Evolutionary conservation across 78 protist genomes (phyloP).

Genomic region (Dictyostelium intermedium): DNA sequence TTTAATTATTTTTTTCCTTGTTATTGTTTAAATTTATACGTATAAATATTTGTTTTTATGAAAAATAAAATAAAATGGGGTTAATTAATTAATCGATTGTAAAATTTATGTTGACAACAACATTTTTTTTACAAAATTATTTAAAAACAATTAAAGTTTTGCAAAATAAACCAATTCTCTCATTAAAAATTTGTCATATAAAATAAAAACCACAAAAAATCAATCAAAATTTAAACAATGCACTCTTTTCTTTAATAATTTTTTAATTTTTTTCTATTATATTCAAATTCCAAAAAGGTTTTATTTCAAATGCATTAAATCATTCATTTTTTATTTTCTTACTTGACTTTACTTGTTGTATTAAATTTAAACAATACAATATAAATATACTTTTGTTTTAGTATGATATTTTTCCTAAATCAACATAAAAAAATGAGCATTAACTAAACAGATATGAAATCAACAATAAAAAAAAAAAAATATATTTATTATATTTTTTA

Average conservation of each 20-base stretch:
- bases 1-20: not conserved
- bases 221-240: not conserved
- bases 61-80: not conserved
- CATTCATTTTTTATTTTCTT: not conserved
- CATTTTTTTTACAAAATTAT: not conserved
- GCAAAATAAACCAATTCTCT: not conserved
- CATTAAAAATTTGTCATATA: not conserved
- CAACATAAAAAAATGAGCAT: not conserved
- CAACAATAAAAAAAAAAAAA: not conserved
- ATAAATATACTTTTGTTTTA: not conserved
- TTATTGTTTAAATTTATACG: not conserved
- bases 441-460: not conserved
- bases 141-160: not conserved
- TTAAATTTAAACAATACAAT: not conserved
- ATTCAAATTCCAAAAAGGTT: not conserved
- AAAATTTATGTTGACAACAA: not conserved
- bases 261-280: not conserved
- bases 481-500: not conserved
- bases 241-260: not conserved
- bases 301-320: not conserved
- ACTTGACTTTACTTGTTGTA: not conserved
- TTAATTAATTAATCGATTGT: not conserved
- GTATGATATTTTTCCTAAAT: not conserved
- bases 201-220: not conserved
- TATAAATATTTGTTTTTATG: too few species aligned